These are phyloP conservation scores for Arachis hypogaea DNA, from an alignment of 306 rosid genomes.

Conservation along the genomic window DNA sequence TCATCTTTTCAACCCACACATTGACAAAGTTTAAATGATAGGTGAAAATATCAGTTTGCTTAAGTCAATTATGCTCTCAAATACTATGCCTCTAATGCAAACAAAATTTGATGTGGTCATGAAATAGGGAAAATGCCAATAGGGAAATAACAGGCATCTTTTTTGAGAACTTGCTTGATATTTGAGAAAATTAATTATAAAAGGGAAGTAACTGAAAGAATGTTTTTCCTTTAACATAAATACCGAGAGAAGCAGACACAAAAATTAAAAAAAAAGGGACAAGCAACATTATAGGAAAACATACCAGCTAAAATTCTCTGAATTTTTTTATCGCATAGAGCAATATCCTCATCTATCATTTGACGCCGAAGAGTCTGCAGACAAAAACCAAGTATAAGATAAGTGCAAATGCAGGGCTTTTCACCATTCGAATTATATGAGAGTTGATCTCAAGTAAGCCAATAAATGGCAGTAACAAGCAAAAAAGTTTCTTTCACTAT, in stretches of 20 bases:
- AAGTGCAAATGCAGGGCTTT: slow-evolving; percentile 10
- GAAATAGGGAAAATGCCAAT: slow-evolving; percentile 7
- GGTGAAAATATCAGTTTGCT: background rate
- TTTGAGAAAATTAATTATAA: slow-evolving; percentile 13
- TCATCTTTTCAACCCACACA: slow-evolving; percentile 10
- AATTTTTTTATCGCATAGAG: slow-evolving; percentile 63
- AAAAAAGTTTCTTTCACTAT: background rate
- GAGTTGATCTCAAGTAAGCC: background rate
- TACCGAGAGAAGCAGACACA: slow-evolving; percentile 12
- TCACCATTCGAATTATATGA: slow-evolving; percentile 14
- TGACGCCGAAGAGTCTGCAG: slow-evolving; percentile 71
- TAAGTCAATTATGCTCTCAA: background rate
- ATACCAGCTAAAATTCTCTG: slow-evolving; percentile 60
- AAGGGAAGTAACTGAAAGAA: slow-evolving; percentile 9
- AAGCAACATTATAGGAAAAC: slow-evolving; percentile 30
- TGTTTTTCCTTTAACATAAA: background rate
- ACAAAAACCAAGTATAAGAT: slow-evolving; percentile 39
- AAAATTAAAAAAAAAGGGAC: background rate
- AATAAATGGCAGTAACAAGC: slow-evolving; percentile 20
- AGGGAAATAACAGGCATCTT: slow-evolving; percentile 17
- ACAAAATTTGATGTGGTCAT: background rate
- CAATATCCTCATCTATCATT: slow-evolving; percentile 67
- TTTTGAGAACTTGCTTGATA: slow-evolving; percentile 16
- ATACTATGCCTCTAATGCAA: slow-evolving; percentile 5
- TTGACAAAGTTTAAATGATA: slow-evolving; percentile 1